Conservation (phyloP, 2,329 filamentous ascomycete species). For the Clarireedia sp. region DNA sequence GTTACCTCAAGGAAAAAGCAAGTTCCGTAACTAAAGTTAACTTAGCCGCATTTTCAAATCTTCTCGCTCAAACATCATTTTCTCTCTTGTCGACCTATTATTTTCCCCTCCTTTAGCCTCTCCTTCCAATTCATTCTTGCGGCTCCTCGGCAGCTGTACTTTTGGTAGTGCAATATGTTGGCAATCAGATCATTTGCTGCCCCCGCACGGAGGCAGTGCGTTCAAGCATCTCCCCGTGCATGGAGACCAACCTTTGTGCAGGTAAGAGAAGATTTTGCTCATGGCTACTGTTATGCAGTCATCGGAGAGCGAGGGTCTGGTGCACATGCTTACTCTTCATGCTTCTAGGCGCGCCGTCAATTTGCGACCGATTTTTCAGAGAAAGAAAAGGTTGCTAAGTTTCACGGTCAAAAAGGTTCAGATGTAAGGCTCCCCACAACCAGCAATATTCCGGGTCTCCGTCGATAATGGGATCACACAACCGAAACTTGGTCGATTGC, state of each 20-base stretch:
- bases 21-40: slow-evolving; percentile 7
- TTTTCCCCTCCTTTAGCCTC: slow-evolving; percentile 11
- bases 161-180: slow-evolving; percentile 58
- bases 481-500: slow-evolving; percentile 22
- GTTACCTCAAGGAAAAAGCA: slow-evolving; percentile 13
- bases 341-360: slow-evolving; percentile 44
- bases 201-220: slow-evolving; percentile 69
- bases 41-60: slow-evolving; percentile 11
- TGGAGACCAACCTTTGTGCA: slow-evolving; percentile 43
- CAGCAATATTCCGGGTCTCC: slow-evolving; percentile 7
- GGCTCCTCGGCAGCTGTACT: neutral
- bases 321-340: slow-evolving; percentile 17
- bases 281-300: slow-evolving; percentile 10
- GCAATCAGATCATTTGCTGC: slow-evolving; percentile 70
- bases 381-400: slow-evolving; percentile 75
- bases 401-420: slow-evolving; percentile 80
- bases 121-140: neutral
- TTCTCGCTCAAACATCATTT: slow-evolving; percentile 9
- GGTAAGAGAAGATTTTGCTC: slow-evolving; percentile 38
- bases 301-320: neutral
- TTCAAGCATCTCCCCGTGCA: slow-evolving; percentile 58
- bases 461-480: neutral
- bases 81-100: slow-evolving; percentile 1
- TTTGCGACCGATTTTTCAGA: slow-evolving; percentile 45
- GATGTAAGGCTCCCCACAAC: slow-evolving; percentile 54